phyloP scores from a whole-genome alignment of 148 eudicot species.

The Camellia granthamiana region DNA sequence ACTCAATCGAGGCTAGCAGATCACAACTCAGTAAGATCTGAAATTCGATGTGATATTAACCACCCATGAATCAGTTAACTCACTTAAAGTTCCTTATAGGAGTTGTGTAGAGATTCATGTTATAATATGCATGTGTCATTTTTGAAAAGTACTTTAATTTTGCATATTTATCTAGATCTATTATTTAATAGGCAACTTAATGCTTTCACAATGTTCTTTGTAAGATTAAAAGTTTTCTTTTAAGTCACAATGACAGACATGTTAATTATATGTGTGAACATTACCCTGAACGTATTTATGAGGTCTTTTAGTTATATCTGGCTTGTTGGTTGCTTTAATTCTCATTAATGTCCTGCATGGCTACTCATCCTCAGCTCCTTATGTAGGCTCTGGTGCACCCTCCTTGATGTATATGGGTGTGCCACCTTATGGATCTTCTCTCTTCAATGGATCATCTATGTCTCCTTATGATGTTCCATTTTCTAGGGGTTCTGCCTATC shows the following conservation, averaged over 20 bases:
- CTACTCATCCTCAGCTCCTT: conserved; percentile 59
- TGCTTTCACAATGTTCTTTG: background rate
- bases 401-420: conserved; percentile 70
- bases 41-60: background rate
- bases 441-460: conserved; percentile 64
- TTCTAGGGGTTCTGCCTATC: conserved; percentile 80
- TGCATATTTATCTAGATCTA: no score
- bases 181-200: background rate
- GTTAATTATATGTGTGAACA: background rate
- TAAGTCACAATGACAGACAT: background rate
- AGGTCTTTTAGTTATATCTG: background rate
- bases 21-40: conserved; percentile 65
- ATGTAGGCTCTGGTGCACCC: conserved; percentile 80
- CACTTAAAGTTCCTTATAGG: background rate
- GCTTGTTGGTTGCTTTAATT: conserved; percentile 1
- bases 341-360: conserved; percentile 27
- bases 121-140: background rate
- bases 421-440: conserved; percentile 83
- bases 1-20: conserved; percentile 97
- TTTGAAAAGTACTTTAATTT: background rate
- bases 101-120: background rate
- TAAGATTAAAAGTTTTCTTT: background rate
- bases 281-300: background rate
- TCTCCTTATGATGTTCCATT: conserved; percentile 79
- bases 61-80: background rate